Conservation (phyloP, 1,139 yeast genomes). For the Candida sanyaensis region DNA sequence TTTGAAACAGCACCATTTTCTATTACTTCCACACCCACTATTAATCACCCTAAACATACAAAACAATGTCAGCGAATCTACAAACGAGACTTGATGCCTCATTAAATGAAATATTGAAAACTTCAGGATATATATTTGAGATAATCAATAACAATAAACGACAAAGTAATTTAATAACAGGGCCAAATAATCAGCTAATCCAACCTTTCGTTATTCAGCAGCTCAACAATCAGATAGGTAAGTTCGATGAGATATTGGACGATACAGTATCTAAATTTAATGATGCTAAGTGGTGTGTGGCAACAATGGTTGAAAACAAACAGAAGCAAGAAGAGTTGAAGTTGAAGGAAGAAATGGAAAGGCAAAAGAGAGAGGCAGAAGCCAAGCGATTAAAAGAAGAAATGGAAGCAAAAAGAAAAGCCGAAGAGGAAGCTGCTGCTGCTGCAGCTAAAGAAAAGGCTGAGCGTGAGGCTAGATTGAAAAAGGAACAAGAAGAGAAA, state of each 20-base stretch:
- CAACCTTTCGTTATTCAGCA: conserved; percentile 45
- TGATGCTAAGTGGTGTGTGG: conserved; percentile 50
- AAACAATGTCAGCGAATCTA: conserved; percentile 32
- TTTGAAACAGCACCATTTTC: not conserved
- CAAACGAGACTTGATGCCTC: conserved; percentile 44
- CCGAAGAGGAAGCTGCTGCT: conserved; percentile 20
- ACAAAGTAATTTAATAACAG: conserved; percentile 46
- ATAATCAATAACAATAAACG: conserved; percentile 43
- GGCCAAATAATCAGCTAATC: conserved; percentile 45
- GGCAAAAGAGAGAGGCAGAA: conserved; percentile 30
- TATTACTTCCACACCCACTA: not conserved
- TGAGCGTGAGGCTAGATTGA: conserved; percentile 20
- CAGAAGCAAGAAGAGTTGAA: conserved; percentile 46
- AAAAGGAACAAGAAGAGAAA: conserved; percentile 21
- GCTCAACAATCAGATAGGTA: conserved; percentile 34
- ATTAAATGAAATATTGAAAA: conserved; percentile 42
- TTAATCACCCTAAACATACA: not conserved
- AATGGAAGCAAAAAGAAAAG: conserved; percentile 24
- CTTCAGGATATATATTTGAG: conserved; percentile 49
- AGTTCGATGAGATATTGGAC: conserved; percentile 46
- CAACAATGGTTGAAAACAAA: conserved; percentile 44
- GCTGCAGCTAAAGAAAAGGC: conserved; percentile 19
- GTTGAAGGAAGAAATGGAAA: conserved; percentile 40
- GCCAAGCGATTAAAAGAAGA: conserved; percentile 19
- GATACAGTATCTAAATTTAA: conserved; percentile 46